Evolutionary conservation across 768 basidiomycete species (phyloP).

Genomic region (Calocybe cyanea): DNA sequence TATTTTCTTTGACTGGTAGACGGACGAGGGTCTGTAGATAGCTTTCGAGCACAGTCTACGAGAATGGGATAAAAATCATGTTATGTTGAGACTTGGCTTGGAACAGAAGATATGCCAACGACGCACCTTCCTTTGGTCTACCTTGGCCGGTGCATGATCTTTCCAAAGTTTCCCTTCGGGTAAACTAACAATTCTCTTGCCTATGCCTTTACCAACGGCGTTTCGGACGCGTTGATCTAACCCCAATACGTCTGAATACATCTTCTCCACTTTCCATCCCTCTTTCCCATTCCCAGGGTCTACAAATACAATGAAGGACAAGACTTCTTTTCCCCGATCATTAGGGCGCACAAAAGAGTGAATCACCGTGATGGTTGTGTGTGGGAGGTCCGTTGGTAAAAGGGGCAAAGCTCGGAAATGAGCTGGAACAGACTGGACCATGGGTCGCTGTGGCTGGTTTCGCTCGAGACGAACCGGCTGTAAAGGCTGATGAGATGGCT

Average conservation of each 20-base stretch:
- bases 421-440: slow-evolving; percentile 28
- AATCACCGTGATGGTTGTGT: slow-evolving; percentile 66
- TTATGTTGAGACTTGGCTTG: neutral
- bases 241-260: slow-evolving; percentile 89
- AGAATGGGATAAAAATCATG: too few relatives aligned
- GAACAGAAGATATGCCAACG: slow-evolving; percentile 5
- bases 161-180: slow-evolving; percentile 95
- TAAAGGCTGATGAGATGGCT: slow-evolving; percentile 15
- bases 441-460: slow-evolving; percentile 14
- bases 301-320: slow-evolving; percentile 82
- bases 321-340: slow-evolving; percentile 86
- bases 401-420: slow-evolving; percentile 74
- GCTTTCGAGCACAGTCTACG: slow-evolving; percentile 69
- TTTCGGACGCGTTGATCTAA: slow-evolving; percentile 76
- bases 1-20: slow-evolving; percentile 81
- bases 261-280: slow-evolving; percentile 84
- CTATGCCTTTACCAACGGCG: slow-evolving; percentile 62
- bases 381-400: slow-evolving; percentile 66
- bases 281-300: slow-evolving; percentile 69
- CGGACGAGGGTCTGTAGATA: slow-evolving; percentile 84
- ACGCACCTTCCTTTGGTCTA: slow-evolving; percentile 91
- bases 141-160: slow-evolving; percentile 95
- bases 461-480: slow-evolving; percentile 18
- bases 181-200: slow-evolving; percentile 73
- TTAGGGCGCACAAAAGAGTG: slow-evolving; percentile 86